phyloP scores from a whole-genome alignment of 179 eudicot species.

The Spinacia oleracea region DNA sequence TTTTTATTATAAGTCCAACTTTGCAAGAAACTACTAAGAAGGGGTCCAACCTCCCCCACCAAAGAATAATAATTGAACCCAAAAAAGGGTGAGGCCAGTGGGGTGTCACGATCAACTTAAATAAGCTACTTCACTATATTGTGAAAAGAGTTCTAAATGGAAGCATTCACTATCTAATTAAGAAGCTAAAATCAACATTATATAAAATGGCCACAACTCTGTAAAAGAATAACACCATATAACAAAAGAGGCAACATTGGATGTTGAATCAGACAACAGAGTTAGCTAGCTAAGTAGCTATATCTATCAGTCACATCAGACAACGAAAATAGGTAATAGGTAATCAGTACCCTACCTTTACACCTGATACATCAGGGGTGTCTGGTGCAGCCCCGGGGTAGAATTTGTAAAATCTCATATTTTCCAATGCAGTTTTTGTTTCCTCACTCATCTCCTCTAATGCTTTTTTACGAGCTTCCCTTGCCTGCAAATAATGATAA shows the following conservation, averaged over 20 bases:
- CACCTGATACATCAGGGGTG: constrained; percentile 79
- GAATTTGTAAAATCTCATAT: too few species aligned
- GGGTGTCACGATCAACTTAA: not conserved
- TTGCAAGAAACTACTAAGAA: not conserved
- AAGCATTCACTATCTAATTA: too few species aligned
- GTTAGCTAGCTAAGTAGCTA: not conserved
- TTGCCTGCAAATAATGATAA: too few species aligned
- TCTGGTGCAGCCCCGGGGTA: constrained; percentile 78
- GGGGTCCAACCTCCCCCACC: not conserved
- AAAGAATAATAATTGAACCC: not conserved
- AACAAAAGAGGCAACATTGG: too few species aligned
- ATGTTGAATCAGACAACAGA: not conserved
- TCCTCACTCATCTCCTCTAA: too few species aligned
- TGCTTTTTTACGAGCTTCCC: too few species aligned
- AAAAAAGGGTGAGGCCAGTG: not conserved
- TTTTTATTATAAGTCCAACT: too few species aligned
- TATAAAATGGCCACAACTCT: too few species aligned
- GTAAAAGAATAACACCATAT: too few species aligned
- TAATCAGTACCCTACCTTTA: constrained; percentile 55
- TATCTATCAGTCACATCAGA: not conserved
- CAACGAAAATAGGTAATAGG: not conserved
- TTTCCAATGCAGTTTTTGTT: too few species aligned
- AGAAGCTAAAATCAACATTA: not conserved
- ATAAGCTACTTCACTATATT: not conserved
- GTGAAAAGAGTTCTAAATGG: not conserved